Evolutionary conservation across 169 alveolate genomes (phyloP), one percentile per base, ranked within the genome.

Genomic region (Prorocentrum cordatum): DNA sequence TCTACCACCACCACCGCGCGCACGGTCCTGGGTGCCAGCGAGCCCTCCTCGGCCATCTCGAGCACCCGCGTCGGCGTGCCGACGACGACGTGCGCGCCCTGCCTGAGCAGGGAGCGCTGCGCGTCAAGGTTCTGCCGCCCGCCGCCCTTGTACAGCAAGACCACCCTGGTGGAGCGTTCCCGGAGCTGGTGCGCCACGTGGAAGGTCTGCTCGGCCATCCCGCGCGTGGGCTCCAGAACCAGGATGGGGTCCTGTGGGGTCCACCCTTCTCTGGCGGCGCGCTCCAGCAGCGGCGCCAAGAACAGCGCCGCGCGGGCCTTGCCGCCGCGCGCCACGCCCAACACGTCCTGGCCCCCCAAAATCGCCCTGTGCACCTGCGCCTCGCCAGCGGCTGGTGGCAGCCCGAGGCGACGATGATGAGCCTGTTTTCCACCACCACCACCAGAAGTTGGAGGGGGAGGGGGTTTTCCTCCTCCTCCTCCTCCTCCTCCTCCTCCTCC

Each of bases 51-150:
- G 95, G 95, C 92, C 77, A 95, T 97, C 72, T 96, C 95, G 12
- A 94, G 92, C 4, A 96, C 93, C 92, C 98, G 92, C 47, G 98
- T 98, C 26, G 98, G 98, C 24, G 98, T 96, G 14, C 96, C 96
- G 20, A 96, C 94, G 42, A 96, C 91, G 68, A 96, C 94, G 92
- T 96, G 96, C 27, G 88, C 88, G 36, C 88, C 88, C 24, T 26
- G 26, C 27, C 61, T 72, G 62, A 31, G 61, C 75, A 59, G 59
- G 39, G 26, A 33, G 58, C 45, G 59, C 58, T 67, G 47, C 16
- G 58, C 79, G 35, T 38, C 58, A n/a, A 29, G 71, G 24, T 2
- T 6, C 38, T 32, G 42, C 7, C 29, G 42, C 12, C 18, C 38
- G 7, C 42, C 14, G 26, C 26, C 3, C 24, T n/a, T 16, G 12